Base-by-base conservation (phyloP, 495 filamentous ascomycete species). In the Penicillium cinerascens region DNA sequence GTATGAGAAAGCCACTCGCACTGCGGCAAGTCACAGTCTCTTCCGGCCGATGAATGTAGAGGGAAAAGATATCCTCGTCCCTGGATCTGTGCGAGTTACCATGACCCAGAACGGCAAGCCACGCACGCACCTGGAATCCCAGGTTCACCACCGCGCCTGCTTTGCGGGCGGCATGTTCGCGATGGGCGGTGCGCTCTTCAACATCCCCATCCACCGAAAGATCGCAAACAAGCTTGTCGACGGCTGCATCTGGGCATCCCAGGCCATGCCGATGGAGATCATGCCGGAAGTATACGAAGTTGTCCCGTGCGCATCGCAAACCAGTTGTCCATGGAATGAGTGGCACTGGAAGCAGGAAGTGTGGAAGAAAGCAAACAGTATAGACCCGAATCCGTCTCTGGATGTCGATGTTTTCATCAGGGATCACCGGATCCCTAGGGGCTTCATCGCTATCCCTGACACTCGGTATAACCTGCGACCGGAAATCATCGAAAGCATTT, bases 151-250 rank as follows among this genome's bases (percentile, higher is more conserved):
- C 71, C 74, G 89, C 25, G 84, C 85, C 17, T 96, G 90, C 62
- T 95, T 93, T 60, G 76, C 84, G n/a, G 90, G 91, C 6, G 90
- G 89, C 38, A 92, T 93, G 87, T 84, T 91, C 48, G 90, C 80
- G 2, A 75, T 96, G 56, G 88, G 83, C 15, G 85, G 85, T 18
- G 85, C 85, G 56, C 76, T 91, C 29, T 91, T 92, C 54, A 72
- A 78, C 8, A 76, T 78, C 13, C 75, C 79, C 3, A 77, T 75
- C 29, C 87, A 95, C 61, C 72, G 91, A 16, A 77, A 86, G 48
- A 79, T 90, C 22, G 91, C 82, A 3, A 75, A 77, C 51, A 86
- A 83, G 57, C 78, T 96, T 3, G 83, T 88, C 0, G 88, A 91
- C 47, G 91, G 91, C 10, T 96, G 90, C 61, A 82, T 88, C 13